Conservation (phyloP, 2,329 filamentous ascomycete species). For the Diaporthe eres region DNA sequence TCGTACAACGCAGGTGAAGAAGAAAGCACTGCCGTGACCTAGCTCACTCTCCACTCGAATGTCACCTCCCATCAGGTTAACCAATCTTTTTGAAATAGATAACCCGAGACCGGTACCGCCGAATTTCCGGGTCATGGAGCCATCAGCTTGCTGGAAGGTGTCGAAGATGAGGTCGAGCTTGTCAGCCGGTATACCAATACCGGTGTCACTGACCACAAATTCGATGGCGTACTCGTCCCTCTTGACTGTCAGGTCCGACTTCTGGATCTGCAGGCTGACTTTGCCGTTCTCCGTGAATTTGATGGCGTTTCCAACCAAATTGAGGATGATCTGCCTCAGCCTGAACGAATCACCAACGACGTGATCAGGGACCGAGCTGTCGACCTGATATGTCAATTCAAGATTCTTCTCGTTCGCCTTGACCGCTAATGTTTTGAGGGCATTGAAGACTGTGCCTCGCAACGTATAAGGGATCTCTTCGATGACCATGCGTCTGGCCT, state of each 20-base stretch:
- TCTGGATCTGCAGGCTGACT: slow-evolving; percentile 92
- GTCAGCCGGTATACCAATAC: slow-evolving; percentile 95
- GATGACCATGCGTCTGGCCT: slow-evolving; percentile 97
- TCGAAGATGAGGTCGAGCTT: slow-evolving; percentile 98
- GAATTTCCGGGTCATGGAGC: slow-evolving; percentile 95
- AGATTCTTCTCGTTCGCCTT: slow-evolving; percentile 97
- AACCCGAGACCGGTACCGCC: slow-evolving; percentile 94
- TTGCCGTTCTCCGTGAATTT: slow-evolving; percentile 98
- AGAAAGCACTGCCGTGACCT: slow-evolving; percentile 93
- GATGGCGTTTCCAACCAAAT: slow-evolving; percentile 97
- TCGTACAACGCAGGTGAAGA: slow-evolving; percentile 94
- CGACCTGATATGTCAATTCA: slow-evolving; percentile 92
- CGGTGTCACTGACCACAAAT: slow-evolving; percentile 95
- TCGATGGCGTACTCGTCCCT: slow-evolving; percentile 93
- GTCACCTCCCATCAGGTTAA: slow-evolving; percentile 96
- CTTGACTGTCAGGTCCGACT: slow-evolving; percentile 71
- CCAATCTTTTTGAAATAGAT: slow-evolving; percentile 94
- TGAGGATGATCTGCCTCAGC: slow-evolving; percentile 94
- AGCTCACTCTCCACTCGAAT: slow-evolving; percentile 96
- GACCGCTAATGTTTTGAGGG: slow-evolving; percentile 95
- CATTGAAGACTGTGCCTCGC: slow-evolving; percentile 95
- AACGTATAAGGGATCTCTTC: slow-evolving; percentile 98
- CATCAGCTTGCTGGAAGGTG: slow-evolving; percentile 98
- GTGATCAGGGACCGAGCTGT: slow-evolving; percentile 93
- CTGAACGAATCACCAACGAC: slow-evolving; percentile 98